These are phyloP conservation scores for Penicillium steckii DNA, from an alignment of 495 filamentous ascomycete species.

Conservation along the genomic window DNA sequence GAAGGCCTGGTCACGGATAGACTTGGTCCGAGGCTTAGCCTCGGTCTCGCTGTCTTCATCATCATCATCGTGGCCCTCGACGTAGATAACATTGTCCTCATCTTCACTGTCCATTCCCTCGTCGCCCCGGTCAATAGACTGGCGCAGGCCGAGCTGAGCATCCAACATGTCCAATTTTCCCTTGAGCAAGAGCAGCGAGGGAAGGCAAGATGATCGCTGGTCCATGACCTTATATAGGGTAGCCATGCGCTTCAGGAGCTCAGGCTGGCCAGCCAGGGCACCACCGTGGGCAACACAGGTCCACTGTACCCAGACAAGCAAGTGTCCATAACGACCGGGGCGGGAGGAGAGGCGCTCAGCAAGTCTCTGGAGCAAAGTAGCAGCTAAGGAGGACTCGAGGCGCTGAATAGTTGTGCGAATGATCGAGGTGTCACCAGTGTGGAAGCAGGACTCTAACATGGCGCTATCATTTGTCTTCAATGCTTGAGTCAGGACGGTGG, in stretches of 20 bases:
- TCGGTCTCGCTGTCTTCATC: constrained; percentile 47
- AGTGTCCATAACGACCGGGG: constrained; percentile 81
- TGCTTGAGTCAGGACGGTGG: constrained; percentile 87
- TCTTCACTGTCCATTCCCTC: constrained; percentile 61
- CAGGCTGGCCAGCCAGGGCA: constrained; percentile 77
- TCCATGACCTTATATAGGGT: constrained; percentile 81
- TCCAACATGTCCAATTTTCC: constrained; percentile 90
- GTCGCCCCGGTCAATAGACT: constrained; percentile 51
- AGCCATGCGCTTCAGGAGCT: constrained; percentile 70
- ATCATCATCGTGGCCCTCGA: constrained; percentile 68
- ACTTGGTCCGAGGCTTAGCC: constrained; percentile 37
- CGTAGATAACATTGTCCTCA: constrained; percentile 79
- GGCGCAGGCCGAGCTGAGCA: constrained; percentile 78
- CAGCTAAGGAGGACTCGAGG: constrained; percentile 79
- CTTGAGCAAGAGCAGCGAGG: constrained; percentile 81
- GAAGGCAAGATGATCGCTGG: constrained; percentile 78
- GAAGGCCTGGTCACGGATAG: constrained; percentile 38
- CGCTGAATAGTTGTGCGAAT: constrained; percentile 87
- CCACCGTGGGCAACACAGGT: constrained; percentile 93
- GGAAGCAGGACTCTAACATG: constrained; percentile 89
- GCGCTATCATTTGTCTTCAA: constrained; percentile 85
- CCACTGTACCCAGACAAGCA: constrained; percentile 98
- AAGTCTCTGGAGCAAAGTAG: constrained; percentile 73
- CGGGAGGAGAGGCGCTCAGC: constrained; percentile 83
- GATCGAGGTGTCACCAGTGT: constrained; percentile 66